Evolutionary conservation across 2,329 filamentous ascomycete genomes (phyloP).

Genomic region (Magnaporthiopsis rhizophila): DNA sequence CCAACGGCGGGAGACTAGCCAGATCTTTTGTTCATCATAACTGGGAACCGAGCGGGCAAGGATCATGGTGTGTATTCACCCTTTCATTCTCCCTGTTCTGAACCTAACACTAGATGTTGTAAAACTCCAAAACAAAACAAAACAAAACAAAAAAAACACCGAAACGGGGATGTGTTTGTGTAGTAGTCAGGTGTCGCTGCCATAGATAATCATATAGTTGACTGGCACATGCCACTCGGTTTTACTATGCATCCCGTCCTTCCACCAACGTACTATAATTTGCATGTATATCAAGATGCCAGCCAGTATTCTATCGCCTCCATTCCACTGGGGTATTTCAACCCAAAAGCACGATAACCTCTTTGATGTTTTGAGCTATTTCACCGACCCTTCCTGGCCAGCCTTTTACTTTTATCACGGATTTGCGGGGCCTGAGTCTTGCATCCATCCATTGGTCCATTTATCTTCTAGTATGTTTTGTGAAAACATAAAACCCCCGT

Average conservation of each 20-base stretch:
- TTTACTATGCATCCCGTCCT: too few species aligned
- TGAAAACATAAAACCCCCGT: not conserved
- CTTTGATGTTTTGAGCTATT: not conserved
- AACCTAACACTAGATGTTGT: not conserved
- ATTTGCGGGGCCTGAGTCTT: not conserved
- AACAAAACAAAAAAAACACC: too few species aligned
- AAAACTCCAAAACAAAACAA: not conserved
- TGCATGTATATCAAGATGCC: too few species aligned
- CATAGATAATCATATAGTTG: too few species aligned
- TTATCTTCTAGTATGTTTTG: not conserved
- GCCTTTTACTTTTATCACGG: too few species aligned
- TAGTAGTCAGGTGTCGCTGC: too few species aligned
- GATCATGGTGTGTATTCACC: constrained; percentile 5
- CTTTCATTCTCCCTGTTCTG: constrained; percentile 1
- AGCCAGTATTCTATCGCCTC: too few species aligned
- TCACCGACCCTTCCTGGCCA: not conserved
- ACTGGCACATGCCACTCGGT: too few species aligned
- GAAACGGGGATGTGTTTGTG: too few species aligned
- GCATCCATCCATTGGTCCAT: not conserved
- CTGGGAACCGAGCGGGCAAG: not conserved
- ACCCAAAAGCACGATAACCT: not conserved
- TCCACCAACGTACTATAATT: too few species aligned
- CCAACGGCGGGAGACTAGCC: not conserved
- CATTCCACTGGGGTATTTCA: too few species aligned
- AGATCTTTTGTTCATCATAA: not conserved